These are phyloP conservation scores for Colletotrichum caudatum DNA, from an alignment of 2,329 filamentous ascomycete genomes.

Conservation along the genomic window DNA sequence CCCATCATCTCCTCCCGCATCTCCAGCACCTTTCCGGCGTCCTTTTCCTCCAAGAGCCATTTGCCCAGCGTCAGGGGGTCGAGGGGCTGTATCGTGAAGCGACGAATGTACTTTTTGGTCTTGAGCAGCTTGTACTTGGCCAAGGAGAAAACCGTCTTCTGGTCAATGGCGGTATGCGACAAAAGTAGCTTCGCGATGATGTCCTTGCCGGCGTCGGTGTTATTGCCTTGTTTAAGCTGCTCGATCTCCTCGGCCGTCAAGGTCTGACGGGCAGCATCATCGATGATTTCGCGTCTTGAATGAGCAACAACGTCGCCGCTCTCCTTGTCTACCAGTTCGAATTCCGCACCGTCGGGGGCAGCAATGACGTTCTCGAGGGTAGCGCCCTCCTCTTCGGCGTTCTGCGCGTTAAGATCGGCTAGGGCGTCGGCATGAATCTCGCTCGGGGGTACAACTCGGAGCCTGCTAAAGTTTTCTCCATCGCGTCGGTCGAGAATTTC, in stretches of 20 bases:
- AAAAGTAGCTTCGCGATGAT: slow-evolving; percentile 93
- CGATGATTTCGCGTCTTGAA: slow-evolving; percentile 70
- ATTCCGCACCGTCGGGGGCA: slow-evolving; percentile 54
- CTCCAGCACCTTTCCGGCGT: slow-evolving; percentile 53
- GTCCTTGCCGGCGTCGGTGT: slow-evolving; percentile 83
- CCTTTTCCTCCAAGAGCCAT: slow-evolving; percentile 73
- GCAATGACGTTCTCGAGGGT: slow-evolving; percentile 59
- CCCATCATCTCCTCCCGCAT: slow-evolving; percentile 58
- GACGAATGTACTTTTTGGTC: slow-evolving; percentile 89
- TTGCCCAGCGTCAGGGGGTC: slow-evolving; percentile 82
- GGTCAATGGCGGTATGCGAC: slow-evolving; percentile 88
- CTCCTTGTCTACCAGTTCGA: slow-evolving; percentile 57
- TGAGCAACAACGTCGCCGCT: slow-evolving; percentile 62
- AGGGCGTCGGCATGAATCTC: slow-evolving; percentile 89
- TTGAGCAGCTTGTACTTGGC: slow-evolving; percentile 97
- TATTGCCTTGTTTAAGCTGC: slow-evolving; percentile 79
- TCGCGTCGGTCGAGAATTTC: slow-evolving; percentile 82
- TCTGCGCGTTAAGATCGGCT: slow-evolving; percentile 56
- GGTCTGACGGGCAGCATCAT: slow-evolving; percentile 77
- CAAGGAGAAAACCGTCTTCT: slow-evolving; percentile 93
- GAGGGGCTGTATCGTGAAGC: slow-evolving; percentile 87
- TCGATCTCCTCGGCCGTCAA: slow-evolving; percentile 82
- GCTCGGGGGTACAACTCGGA: slow-evolving; percentile 82
- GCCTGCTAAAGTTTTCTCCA: slow-evolving; percentile 72
- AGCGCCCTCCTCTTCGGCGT: slow-evolving; percentile 50